Percentiles rank a stretch among this genome's conserved stretches.
Conservation (phyloP, 2,329 filamentous ascomycete genomes). For the Botrytis galanthina region DNA sequence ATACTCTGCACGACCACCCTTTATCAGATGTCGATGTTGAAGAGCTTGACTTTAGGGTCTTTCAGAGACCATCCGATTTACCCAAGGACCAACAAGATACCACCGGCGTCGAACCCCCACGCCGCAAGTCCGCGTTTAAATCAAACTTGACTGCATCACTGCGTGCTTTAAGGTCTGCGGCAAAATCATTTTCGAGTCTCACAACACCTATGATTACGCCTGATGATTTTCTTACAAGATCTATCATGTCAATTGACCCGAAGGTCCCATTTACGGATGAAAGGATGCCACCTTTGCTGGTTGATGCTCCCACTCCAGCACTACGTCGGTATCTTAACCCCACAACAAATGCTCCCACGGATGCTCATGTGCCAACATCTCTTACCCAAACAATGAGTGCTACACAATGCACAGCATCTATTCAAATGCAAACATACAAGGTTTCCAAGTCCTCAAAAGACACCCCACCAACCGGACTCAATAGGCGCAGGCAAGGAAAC, state of each 20-base stretch:
- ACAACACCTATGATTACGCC: constrained; percentile 63
- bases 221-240: constrained; percentile 65
- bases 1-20: constrained; percentile 48
- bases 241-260: constrained; percentile 65
- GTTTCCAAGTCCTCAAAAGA: constrained; percentile 35
- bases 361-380: constrained; percentile 40
- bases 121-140: constrained; percentile 54
- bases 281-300: constrained; percentile 59
- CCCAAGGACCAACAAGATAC: constrained; percentile 23
- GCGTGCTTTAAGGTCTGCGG: constrained; percentile 60
- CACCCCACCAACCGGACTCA: constrained; percentile 42
- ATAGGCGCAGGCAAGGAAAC: constrained; percentile 33
- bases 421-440: constrained; percentile 70
- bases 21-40: constrained; percentile 46
- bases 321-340: constrained; percentile 68
- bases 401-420: constrained; percentile 60
- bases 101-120: constrained; percentile 23
- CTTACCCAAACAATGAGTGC: constrained; percentile 39
- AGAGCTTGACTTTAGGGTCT: constrained; percentile 49
- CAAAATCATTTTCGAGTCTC: constrained; percentile 60
- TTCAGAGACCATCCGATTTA: constrained; percentile 37
- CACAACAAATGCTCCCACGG: constrained; percentile 50
- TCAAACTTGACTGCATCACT: constrained; percentile 68
- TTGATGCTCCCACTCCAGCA: constrained; percentile 64
- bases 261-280: constrained; percentile 66